Conservation (phyloP, 768 basidiomycete species). For the Pulveroboletus sp. region DNA sequence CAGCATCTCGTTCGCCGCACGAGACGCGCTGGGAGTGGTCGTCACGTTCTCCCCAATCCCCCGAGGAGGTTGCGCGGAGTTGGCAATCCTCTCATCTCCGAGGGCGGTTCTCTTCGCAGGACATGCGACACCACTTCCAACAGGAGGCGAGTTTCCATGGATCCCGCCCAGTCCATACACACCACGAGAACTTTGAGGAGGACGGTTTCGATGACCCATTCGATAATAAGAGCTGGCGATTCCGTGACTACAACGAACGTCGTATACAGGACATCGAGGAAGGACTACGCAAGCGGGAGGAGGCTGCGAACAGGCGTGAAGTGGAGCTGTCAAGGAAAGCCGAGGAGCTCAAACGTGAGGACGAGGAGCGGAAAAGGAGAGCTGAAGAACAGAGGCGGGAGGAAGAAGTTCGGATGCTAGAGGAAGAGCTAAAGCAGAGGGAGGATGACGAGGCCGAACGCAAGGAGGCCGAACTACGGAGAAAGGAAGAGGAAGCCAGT, state of each 20-base stretch:
- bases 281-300: conserved; percentile 30
- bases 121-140: conserved; percentile 27
- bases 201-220: conserved; percentile 30
- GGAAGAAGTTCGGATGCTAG: conserved; percentile 23
- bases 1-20: conserved; percentile 22
- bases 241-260: conserved; percentile 30
- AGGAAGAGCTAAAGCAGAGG: conserved; percentile 26
- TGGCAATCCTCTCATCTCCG: conserved; percentile 30
- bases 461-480: conserved; percentile 28
- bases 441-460: conserved; percentile 24
- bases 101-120: conserved; percentile 28
- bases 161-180: conserved; percentile 22
- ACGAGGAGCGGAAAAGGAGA: conserved; percentile 23
- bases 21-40: conserved; percentile 28
- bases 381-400: conserved; percentile 29
- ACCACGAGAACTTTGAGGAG: conserved; percentile 29
- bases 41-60: conserved; percentile 29
- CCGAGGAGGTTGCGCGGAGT: conserved; percentile 28
- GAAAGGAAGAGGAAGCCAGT: conserved; percentile 31
- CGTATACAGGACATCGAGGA: conserved; percentile 32
- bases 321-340: conserved; percentile 34
- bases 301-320: conserved; percentile 33
- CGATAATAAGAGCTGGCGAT: conserved; percentile 30
- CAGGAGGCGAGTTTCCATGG: conserved; percentile 15
- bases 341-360: conserved; percentile 34